Evolutionary conservation across 192 early-diverging fungal genomes (phyloP).

Genomic region (Coemansia sp.): DNA sequence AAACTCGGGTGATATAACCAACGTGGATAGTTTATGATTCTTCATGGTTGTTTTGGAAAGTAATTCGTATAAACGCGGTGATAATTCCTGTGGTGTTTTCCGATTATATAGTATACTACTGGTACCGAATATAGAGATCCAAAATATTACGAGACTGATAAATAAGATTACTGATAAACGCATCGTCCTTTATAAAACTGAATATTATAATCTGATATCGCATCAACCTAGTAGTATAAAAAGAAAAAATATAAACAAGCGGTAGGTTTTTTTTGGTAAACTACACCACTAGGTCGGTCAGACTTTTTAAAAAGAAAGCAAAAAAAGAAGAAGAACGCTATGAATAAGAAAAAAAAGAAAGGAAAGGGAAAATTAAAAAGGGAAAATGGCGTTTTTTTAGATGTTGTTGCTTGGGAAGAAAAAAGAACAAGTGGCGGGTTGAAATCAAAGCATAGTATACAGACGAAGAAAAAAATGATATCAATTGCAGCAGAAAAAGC

Average conservation of each 20-base stretch:
- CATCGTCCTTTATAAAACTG: background rate
- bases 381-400: background rate
- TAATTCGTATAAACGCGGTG: no score
- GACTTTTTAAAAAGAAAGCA: slow-evolving; percentile 2
- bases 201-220: no score
- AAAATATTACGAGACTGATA: slow-evolving; percentile 25
- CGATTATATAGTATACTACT: slow-evolving; percentile 14
- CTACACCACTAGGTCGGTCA: no score
- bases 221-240: no score
- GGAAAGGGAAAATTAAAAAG: background rate
- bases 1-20: no score
- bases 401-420: background rate
- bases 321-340: background rate
- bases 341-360: slow-evolving; percentile 1
- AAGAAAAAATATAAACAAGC: background rate
- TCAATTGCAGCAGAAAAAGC: no score
- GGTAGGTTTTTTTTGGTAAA: background rate
- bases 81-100: no score
- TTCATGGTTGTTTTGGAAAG: no score
- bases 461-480: background rate
- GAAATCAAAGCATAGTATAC: no score
- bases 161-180: slow-evolving; percentile 18
- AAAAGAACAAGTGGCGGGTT: no score
- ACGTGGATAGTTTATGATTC: no score
- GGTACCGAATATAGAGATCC: slow-evolving; percentile 29